Evolutionary conservation across 805 yeast genomes (phyloP), one percentile per base, ranked within the genome.

Genomic region (Kodamaea neixiangensis): DNA sequence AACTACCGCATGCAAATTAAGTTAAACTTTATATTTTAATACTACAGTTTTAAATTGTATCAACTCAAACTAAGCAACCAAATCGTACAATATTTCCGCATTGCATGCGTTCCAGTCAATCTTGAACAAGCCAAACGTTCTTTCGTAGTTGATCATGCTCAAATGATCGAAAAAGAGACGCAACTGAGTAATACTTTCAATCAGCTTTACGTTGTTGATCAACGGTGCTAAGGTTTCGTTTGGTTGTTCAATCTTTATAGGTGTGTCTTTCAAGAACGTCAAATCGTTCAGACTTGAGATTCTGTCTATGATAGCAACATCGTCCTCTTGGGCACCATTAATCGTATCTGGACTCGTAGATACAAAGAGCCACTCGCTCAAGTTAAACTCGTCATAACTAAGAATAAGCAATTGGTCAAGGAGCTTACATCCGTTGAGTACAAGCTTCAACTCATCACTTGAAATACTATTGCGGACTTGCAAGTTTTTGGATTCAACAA

Each of bases 321-420:
- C 50, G 9, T 57, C 49, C 3, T 37, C 43, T 38, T 39, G 44
- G 10, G 41, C 22, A 14, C 76, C 74, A 58, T 74, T 77, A 25
- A 80, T 75, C 15, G 86, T 82, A 52, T 83, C 85, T 14, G 83
- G 75, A 14, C 81, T 83, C 58, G 87, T 89, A 21, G 84, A 77
- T 9, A 93, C 80, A 62, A 90, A 94, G 1, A 94, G 71, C 98
- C 98, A 93, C 60, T 90, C 94, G 54, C 81, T 63, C 66, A 81
- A 62, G 67, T 84, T 85, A 73, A 93, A 77, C 51, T 90, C 96
- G 62, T 92, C 97, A 39, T 78, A 77, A 34, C 83, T 81, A 50
- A 91, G 58, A 1, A 86, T 73, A 17, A 93, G 64, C 18, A 91
- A 65, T 25, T 87, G 77, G 62, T 93, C 99, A 44, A 94, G 71